phyloP scores from a whole-genome alignment of 768 basidiomycete species.

The Lactarius sanguifluus region DNA sequence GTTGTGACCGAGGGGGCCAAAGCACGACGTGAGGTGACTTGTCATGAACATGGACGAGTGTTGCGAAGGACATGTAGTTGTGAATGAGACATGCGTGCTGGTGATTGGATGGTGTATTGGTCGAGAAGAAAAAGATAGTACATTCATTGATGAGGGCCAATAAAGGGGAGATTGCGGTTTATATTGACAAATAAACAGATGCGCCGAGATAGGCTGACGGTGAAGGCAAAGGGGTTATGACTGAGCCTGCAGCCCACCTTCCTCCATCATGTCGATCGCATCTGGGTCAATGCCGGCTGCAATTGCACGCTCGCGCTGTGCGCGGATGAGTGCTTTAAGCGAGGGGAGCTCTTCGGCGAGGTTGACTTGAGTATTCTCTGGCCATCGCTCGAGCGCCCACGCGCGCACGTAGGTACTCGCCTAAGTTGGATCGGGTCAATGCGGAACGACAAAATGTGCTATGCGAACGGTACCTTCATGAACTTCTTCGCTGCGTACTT shows the following conservation, averaged over 20 bases:
- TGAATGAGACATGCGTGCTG: constrained; percentile 22
- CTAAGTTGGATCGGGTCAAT: constrained; percentile 39
- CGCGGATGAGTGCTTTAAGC: constrained; percentile 57
- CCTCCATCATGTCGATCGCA: constrained; percentile 27
- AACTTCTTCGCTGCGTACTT: constrained; percentile 87
- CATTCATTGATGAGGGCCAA: constrained; percentile 22
- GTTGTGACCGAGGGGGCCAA: neutral
- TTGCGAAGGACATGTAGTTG: constrained; percentile 21
- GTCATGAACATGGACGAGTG: constrained; percentile 23
- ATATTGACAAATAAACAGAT: constrained; percentile 28
- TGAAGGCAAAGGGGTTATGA: constrained; percentile 20
- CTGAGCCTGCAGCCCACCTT: constrained; percentile 24
- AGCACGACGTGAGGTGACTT: constrained; percentile 2
- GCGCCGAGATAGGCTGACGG: constrained; percentile 21
- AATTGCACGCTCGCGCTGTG: constrained; percentile 32
- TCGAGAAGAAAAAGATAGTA: constrained; percentile 14
- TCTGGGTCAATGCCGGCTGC: constrained; percentile 30
- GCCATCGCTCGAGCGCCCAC: constrained; percentile 83
- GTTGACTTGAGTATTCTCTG: constrained; percentile 57
- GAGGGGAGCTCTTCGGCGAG: constrained; percentile 57
- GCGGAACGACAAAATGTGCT: neutral
- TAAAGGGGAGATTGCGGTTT: constrained; percentile 21
- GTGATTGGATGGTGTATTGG: constrained; percentile 4
- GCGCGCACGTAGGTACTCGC: constrained; percentile 79
- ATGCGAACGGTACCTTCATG: constrained; percentile 60